Evolutionary conservation across 2,329 filamentous ascomycete species (phyloP), one percentile per base, ranked within the genome.

Genomic region (Neonectria faginata): DNA sequence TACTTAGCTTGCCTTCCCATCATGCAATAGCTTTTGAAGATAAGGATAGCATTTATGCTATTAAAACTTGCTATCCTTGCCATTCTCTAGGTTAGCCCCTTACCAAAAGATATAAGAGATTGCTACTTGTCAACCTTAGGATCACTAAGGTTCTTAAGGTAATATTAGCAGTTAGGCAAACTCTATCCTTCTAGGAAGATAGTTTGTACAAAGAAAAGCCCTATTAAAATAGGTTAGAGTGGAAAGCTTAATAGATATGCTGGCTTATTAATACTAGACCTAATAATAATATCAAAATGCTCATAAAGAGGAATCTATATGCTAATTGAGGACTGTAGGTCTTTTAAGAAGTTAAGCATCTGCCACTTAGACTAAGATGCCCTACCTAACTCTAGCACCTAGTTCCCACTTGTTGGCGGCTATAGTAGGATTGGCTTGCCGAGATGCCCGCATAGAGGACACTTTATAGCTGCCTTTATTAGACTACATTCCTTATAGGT

Each of bases 181-280:
- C n/a, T n/a, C n/a, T n/a, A n/a, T n/a, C n/a, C n/a, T n/a, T n/a
- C n/a, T n/a, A n/a, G n/a, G n/a, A n/a, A n/a, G n/a, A n/a, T n/a
- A n/a, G n/a, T n/a, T n/a, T n/a, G n/a, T n/a, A n/a, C n/a, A n/a
- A n/a, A n/a, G n/a, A n/a, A n/a, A n/a, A n/a, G n/a, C n/a, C n/a
- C n/a, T n/a, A n/a, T n/a, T n/a, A n/a, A n/a, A n/a, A n/a, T n/a
- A n/a, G n/a, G n/a, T n/a, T n/a, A n/a, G n/a, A n/a, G n/a, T n/a
- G n/a, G n/a, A n/a, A n/a, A n/a, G n/a, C n/a, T n/a, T n/a, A n/a
- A n/a, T n/a, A n/a, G n/a, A n/a, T n/a, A n/a, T n/a, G n/a, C n/a
- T n/a, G n/a, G n/a, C n/a, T n/a, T 39, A 57, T 25, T 14, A 47
- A 57, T 57, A 18, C 42, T 25, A 33, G 25, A 57, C 18, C 54